Evolutionary conservation across 1,284 basidiomycete genomes (phyloP).

Genomic region (Ceratobasidium sp.): DNA sequence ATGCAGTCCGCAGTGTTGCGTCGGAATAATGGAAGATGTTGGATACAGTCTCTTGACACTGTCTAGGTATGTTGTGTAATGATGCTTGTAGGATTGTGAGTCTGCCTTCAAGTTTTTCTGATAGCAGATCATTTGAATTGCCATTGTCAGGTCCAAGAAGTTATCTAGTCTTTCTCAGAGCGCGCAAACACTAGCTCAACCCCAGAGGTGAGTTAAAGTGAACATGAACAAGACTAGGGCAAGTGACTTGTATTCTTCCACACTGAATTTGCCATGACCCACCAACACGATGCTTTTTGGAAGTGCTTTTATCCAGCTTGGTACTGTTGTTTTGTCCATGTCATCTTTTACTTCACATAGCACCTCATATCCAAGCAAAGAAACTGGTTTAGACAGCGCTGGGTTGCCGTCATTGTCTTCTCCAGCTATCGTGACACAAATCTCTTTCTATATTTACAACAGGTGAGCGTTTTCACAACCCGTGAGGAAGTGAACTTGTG

Average conservation of each 20-base stretch:
- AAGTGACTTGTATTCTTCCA: constrained; percentile 48
- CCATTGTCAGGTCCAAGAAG: constrained; percentile 24
- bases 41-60: constrained; percentile 20
- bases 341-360: constrained; percentile 25
- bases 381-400: no score
- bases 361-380: no score
- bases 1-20: constrained; percentile 43
- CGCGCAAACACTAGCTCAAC: background rate
- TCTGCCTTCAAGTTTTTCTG: background rate
- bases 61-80: constrained; percentile 21
- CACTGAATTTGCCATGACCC: constrained; percentile 44
- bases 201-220: constrained; percentile 43
- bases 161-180: constrained; percentile 9
- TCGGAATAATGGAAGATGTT: background rate
- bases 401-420: no score
- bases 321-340: constrained; percentile 21
- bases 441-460: no score
- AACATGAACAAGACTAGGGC: constrained; percentile 45
- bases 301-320: constrained; percentile 36
- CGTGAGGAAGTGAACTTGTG: no score
- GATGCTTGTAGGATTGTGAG: background rate
- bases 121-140: constrained; percentile 11
- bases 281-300: constrained; percentile 37
- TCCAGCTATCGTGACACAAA: no score
- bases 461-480: no score